These are phyloP conservation scores for Penicillium nordicum DNA, from an alignment of 2,329 filamentous ascomycete species.

Conservation along the genomic window DNA sequence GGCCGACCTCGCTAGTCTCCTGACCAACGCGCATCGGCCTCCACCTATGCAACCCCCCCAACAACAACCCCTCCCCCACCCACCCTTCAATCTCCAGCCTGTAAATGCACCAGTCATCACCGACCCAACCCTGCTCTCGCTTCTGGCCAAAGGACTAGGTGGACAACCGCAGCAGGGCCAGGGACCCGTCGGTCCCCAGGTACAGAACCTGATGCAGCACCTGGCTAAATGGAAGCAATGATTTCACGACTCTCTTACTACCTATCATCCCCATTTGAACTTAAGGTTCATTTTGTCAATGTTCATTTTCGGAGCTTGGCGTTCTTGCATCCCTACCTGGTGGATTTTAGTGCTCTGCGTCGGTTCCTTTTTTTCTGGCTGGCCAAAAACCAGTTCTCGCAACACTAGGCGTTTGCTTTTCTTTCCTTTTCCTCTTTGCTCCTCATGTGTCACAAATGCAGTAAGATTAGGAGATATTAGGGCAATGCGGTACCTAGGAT, in stretches of 20 bases:
- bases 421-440: conserved; percentile 1
- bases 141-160: conserved; percentile 38
- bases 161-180: conserved; percentile 37
- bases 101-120: conserved; percentile 28
- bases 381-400: conserved; percentile 13
- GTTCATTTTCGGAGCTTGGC: conserved; percentile 22
- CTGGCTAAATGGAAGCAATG: conserved; percentile 47
- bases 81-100: conserved; percentile 30
- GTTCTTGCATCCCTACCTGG: conserved; percentile 14
- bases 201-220: conserved; percentile 50
- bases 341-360: conserved; percentile 7
- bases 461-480: conserved; percentile 21
- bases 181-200: conserved; percentile 35
- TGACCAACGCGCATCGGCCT: conserved; percentile 39
- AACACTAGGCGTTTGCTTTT: conserved; percentile 18
- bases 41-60: conserved; percentile 32
- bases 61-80: conserved; percentile 28
- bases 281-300: conserved; percentile 15
- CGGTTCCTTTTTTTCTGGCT: conserved; percentile 16
- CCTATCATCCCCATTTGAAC: conserved; percentile 7
- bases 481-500: conserved; percentile 13
- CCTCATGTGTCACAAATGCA: conserved; percentile 1
- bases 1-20: conserved; percentile 42
- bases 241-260: conserved; percentile 24
- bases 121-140: conserved; percentile 38